Evolutionary conservation across 2,329 filamentous ascomycete genomes (phyloP).

Genomic region (Fusarium coicis): DNA sequence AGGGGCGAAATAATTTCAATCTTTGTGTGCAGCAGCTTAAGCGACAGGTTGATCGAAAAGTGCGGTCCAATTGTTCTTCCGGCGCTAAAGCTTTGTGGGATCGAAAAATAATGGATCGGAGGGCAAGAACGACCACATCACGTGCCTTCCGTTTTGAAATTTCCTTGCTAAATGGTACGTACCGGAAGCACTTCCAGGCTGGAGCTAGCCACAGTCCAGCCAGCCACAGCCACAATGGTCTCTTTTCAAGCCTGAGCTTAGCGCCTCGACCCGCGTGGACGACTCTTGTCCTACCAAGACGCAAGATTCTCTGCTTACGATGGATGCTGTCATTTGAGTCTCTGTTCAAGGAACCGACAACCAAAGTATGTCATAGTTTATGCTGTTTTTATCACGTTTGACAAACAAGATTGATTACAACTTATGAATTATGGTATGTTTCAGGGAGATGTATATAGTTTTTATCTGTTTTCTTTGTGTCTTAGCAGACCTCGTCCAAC

Average conservation of each 20-base stretch:
- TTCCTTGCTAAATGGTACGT: background rate
- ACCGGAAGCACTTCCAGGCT: no score
- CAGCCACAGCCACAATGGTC: slow-evolving; percentile 5
- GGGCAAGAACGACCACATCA: slow-evolving; percentile 31
- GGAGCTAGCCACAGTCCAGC: background rate
- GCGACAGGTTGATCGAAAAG: slow-evolving; percentile 49
- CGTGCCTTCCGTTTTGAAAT: slow-evolving; percentile 20
- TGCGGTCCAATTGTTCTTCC: slow-evolving; percentile 45
- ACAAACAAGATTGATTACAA: background rate
- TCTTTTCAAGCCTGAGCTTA: background rate
- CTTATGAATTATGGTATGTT: slow-evolving; percentile 1
- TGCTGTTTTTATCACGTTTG: background rate
- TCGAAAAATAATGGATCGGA: slow-evolving; percentile 21
- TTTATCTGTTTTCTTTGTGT: slow-evolving; percentile 10
- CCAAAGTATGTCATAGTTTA: background rate
- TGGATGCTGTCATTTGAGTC: slow-evolving; percentile 5
- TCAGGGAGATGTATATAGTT: background rate
- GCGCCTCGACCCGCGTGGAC: background rate
- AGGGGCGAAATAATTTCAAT: slow-evolving; percentile 55
- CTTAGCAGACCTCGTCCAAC: slow-evolving; percentile 13
- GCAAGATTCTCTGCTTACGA: slow-evolving; percentile 8
- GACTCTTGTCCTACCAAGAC: background rate
- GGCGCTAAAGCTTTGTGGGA: slow-evolving; percentile 34
- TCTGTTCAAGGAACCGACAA: background rate
- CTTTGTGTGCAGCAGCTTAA: slow-evolving; percentile 55